These are phyloP conservation scores for Diaporthe citri DNA, from an alignment of 2,329 filamentous ascomycete species.

Conservation along the genomic window DNA sequence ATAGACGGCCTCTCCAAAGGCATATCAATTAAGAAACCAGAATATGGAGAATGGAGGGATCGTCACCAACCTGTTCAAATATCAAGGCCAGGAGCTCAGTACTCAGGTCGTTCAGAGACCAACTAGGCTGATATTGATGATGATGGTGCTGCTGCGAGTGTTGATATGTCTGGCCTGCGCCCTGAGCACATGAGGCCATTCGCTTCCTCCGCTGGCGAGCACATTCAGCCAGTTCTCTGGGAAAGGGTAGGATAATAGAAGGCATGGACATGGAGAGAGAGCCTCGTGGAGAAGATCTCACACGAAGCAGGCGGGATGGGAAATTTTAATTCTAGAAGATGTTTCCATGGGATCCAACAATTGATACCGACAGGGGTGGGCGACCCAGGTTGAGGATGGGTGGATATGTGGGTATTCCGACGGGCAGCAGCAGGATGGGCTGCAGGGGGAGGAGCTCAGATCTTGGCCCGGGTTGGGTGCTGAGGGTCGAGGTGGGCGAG, in stretches of 20 bases:
- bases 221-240: conserved; percentile 30
- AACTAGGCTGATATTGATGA: conserved; percentile 38
- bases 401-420: conserved; percentile 12
- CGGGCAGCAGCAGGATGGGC: conserved; percentile 5
- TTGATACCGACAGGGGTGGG: conserved; percentile 28
- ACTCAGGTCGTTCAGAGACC: conserved; percentile 54
- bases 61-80: conserved; percentile 53
- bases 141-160: conserved; percentile 16
- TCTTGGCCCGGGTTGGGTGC: conserved; percentile 20
- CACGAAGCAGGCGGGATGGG: conserved; percentile 26
- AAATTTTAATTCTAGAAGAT: conserved; percentile 27
- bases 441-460: conserved; percentile 8
- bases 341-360: conserved; percentile 22
- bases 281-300: conserved; percentile 26
- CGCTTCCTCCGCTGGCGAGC: conserved; percentile 36
- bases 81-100: conserved; percentile 58
- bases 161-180: conserved; percentile 42
- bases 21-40: not conserved
- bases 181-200: conserved; percentile 44
- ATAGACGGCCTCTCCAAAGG: not conserved
- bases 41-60: not conserved
- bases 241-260: conserved; percentile 14
- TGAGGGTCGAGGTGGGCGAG: not conserved
- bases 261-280: conserved; percentile 22
- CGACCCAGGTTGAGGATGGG: conserved; percentile 14